Base-by-base conservation (phyloP, 352 stramenopile species). In the Pythium brassicae region DNA sequence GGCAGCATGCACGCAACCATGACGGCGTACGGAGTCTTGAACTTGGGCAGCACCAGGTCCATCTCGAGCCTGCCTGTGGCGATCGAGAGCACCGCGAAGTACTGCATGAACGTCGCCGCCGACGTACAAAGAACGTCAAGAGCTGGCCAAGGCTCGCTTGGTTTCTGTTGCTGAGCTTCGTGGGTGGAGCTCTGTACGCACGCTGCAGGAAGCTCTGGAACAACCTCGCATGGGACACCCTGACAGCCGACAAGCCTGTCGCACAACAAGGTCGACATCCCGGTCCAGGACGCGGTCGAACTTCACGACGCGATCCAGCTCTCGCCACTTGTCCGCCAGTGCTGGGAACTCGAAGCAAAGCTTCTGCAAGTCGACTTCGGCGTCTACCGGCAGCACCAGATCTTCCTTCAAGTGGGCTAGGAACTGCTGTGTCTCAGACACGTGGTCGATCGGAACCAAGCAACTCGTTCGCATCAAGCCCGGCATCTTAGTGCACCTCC, bases 1-100 rank as follows among this genome's bases (percentile, higher is more conserved):
- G 83, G 83, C 60, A 93, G 65, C 66, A 88, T 76, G 2, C 81
- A 60, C 3, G 83, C 83, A 26, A 92, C 78, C 78, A 93, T 88
- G 27, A 93, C 78, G 9, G 83, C 83, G 56, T 90, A 93, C 42
- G 83, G 83, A 0, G 78, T 81, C 19, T 71, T 75, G 65, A 92
- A 93, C 63, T 85, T 82, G 20, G 62, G 53, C 8, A 75, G 62
- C n/a, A 89, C 25, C 20, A 93, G 58, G 25, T 89, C 68, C 45
- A 93, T 78, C 44, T 92, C 80, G 2, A 84, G 23, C 49, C 87
- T 81, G 2, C 78, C 76, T 3, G 58, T 62, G n/a, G 74, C 57
- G 32, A 69, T 78, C 15, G 66, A 56, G 9, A 70, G 58, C 1
- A 69, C 58, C 1, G 66, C 72, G 56, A 93, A 93, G 53, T 89